Percentiles rank a stretch among this genome's conserved stretches.
Evolutionary conservation across 805 yeast genomes (phyloP).

Genomic region (Candida pini): DNA sequence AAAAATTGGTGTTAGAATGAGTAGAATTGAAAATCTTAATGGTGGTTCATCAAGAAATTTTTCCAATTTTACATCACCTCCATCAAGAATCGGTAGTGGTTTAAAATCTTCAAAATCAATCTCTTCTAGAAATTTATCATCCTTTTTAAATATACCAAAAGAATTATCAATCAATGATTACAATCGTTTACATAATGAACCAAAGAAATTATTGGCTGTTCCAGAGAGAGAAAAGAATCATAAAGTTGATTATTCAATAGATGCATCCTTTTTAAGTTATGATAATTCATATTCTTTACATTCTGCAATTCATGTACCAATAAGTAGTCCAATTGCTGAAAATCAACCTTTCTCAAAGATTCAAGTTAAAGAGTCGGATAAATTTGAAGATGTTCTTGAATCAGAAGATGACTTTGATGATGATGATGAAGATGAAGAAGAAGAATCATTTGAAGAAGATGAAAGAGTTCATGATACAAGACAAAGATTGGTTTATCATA

Average conservation of each 20-base stretch:
- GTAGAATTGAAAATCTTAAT: constrained; percentile 17
- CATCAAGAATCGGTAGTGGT: constrained; percentile 1
- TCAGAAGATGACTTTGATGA: background rate
- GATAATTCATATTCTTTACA: constrained; percentile 27
- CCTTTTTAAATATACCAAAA: constrained; percentile 14
- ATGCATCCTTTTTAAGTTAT: constrained; percentile 19
- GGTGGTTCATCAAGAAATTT: constrained; percentile 1
- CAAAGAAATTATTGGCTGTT: too few relatives aligned
- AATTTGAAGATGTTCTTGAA: constrained; percentile 28
- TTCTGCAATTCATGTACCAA: constrained; percentile 27
- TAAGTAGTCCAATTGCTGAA: constrained; percentile 18
- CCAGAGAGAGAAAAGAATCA: too few relatives aligned
- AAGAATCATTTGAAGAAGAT: constrained; percentile 10
- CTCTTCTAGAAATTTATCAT: constrained; percentile 23
- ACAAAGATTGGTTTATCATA: constrained; percentile 22
- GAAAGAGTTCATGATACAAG: constrained; percentile 10
- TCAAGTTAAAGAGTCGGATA: constrained; percentile 8
- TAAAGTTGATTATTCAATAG: constrained; percentile 19
- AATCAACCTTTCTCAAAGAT: constrained; percentile 11
- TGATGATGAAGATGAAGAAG: constrained; percentile 1
- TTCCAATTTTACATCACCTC: background rate
- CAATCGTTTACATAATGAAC: constrained; percentile 7
- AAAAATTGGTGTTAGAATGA: constrained; percentile 26
- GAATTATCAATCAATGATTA: constrained; percentile 16
- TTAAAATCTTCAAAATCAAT: constrained; percentile 19